Evolutionary conservation across 306 rosid genomes (phyloP).

Genomic region (Casuarina cunninghamiana): DNA sequence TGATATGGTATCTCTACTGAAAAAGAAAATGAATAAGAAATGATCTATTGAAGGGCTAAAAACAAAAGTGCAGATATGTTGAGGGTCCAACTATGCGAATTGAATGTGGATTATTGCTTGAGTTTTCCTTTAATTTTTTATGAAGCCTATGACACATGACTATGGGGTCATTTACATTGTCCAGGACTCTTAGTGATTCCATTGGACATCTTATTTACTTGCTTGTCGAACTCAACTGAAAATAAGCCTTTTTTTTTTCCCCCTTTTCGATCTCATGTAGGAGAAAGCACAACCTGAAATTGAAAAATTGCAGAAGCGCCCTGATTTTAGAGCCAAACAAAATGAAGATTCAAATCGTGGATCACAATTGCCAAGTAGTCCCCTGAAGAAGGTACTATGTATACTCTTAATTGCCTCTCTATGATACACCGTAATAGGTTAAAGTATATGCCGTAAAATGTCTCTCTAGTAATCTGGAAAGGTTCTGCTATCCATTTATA

Average conservation of each 20-base stretch:
- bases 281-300: constrained; percentile 39
- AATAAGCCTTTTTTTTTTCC: background rate
- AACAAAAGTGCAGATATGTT: background rate
- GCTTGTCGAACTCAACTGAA: constrained; percentile 1
- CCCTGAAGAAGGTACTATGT: constrained; percentile 49
- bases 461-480: background rate
- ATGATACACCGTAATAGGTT: background rate
- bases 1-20: constrained; percentile 21
- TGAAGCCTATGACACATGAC: constrained; percentile 2
- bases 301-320: constrained; percentile 42
- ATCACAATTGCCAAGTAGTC: constrained; percentile 33
- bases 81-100: background rate
- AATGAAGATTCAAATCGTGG: constrained; percentile 41
- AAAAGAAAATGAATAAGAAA: background rate
- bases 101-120: background rate
- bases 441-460: background rate
- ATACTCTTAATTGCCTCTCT: background rate
- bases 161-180: background rate
- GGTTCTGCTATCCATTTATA: background rate
- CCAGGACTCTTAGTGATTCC: background rate
- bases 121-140: constrained; percentile 8
- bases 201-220: background rate
- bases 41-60: background rate
- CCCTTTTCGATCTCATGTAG: constrained; percentile 31
- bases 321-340: constrained; percentile 40